These are phyloP conservation scores for Ensete ventricosum DNA, from an alignment of 176 grass and related monocot genomes.

Conservation along the genomic window DNA sequence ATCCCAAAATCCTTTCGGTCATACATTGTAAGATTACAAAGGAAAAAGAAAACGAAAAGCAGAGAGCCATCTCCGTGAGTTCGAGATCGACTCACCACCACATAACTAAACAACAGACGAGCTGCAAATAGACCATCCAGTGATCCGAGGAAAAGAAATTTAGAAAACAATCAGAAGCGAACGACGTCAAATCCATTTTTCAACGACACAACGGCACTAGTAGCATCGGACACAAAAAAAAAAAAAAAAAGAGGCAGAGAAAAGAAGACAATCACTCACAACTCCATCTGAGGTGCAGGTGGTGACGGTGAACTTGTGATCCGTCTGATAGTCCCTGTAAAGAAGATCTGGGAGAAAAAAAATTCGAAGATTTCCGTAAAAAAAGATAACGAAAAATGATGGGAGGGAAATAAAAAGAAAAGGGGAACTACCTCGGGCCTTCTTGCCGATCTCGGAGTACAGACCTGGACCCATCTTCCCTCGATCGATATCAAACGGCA, in stretches of 20 bases:
- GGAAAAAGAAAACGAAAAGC: background rate
- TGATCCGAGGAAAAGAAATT: background rate
- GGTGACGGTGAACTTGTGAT: slow-evolving; percentile 43
- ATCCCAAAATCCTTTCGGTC: background rate
- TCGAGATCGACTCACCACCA: background rate
- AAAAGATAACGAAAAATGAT: slow-evolving; percentile 5
- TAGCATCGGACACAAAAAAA: background rate
- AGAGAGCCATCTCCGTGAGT: background rate
- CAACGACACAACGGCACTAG: background rate
- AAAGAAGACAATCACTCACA: slow-evolving; percentile 29
- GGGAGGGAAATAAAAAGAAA: background rate
- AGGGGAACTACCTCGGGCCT: slow-evolving; percentile 49
- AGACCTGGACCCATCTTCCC: slow-evolving; percentile 54
- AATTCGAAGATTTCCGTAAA: background rate
- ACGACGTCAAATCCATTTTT: background rate
- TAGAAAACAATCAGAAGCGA: background rate
- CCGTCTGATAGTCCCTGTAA: slow-evolving; percentile 45
- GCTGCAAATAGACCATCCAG: background rate
- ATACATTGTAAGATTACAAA: background rate
- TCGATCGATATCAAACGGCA: background rate
- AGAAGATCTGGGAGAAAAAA: slow-evolving; percentile 40
- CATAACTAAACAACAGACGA: background rate
- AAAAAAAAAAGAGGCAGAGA: background rate
- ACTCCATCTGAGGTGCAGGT: slow-evolving; percentile 44
- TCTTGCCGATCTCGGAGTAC: slow-evolving; percentile 78